These are phyloP conservation scores for Rhizophagus sp. DNA, from an alignment of 192 early-diverging fungal species.

Conservation along the genomic window DNA sequence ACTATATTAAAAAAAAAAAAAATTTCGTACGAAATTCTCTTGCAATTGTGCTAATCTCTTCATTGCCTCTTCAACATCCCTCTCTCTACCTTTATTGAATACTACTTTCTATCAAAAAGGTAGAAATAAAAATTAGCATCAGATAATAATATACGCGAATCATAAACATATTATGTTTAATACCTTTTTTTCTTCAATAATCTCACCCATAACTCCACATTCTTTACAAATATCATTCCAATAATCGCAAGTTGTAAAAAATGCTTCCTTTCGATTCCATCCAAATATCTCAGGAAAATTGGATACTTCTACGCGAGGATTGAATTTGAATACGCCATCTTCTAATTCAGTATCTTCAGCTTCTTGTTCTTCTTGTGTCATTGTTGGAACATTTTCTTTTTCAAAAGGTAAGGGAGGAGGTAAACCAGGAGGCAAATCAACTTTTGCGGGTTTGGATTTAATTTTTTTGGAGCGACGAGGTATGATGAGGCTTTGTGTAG, in stretches of 20 bases:
- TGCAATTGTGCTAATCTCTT: conserved; percentile 21
- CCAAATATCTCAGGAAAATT: background rate
- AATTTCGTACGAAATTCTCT: conserved; percentile 8
- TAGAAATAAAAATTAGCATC: background rate
- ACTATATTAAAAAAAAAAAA: background rate
- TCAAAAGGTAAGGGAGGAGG: no score
- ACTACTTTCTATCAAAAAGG: background rate
- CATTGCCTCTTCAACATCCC: conserved; percentile 7
- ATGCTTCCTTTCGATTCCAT: background rate
- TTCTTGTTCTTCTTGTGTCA: background rate
- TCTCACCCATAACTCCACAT: background rate
- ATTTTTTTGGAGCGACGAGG: no score
- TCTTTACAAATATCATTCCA: conserved; percentile 26
- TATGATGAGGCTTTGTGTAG: no score
- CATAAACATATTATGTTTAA: background rate
- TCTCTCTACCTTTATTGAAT: background rate
- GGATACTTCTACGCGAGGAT: background rate
- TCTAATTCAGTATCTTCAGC: background rate
- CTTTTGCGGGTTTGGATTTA: no score
- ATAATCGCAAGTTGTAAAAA: background rate
- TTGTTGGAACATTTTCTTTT: no score
- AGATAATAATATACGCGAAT: background rate
- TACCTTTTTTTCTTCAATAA: background rate
- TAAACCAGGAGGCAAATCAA: no score
- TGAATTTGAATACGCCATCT: background rate